Conservation (phyloP, 345 rosid species). For the Abelmoschus esculentus region DNA sequence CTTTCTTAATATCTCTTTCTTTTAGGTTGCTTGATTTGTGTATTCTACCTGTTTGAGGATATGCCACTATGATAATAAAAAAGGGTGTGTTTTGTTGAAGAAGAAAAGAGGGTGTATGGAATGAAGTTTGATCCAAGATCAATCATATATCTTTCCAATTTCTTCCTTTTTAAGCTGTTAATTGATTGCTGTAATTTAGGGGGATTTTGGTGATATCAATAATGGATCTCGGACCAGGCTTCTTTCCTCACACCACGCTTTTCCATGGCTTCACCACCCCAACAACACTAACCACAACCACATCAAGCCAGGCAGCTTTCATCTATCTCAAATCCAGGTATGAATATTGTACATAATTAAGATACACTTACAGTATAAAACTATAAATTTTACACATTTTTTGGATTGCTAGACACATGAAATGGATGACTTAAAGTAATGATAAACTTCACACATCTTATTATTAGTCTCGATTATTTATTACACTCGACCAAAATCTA, state of each 20-base stretch:
- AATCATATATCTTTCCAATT: background rate
- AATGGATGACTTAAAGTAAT: too few species aligned
- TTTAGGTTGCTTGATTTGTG: background rate
- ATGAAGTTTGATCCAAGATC: slow-evolving; percentile 79
- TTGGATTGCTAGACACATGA: too few species aligned
- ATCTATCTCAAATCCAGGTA: background rate
- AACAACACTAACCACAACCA: background rate
- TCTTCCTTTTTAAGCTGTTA: background rate
- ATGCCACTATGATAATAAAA: background rate
- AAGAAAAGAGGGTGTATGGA: slow-evolving; percentile 53
- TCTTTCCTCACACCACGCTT: slow-evolving; percentile 63
- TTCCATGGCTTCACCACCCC: slow-evolving; percentile 15
- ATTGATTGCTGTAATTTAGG: background rate
- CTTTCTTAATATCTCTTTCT: slow-evolving; percentile 1
- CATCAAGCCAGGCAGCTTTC: background rate
- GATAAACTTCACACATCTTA: too few species aligned
- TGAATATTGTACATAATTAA: background rate
- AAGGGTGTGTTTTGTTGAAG: slow-evolving; percentile 10
- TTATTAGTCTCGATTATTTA: too few species aligned
- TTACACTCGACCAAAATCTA: too few species aligned
- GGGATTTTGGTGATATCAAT: background rate
- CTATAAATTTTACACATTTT: too few species aligned
- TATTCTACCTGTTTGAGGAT: background rate
- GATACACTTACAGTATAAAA: too few species aligned
- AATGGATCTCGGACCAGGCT: slow-evolving; percentile 80